Evolutionary conservation across 1,139 yeast genomes (phyloP).

Genomic region (Pichia sp.): DNA sequence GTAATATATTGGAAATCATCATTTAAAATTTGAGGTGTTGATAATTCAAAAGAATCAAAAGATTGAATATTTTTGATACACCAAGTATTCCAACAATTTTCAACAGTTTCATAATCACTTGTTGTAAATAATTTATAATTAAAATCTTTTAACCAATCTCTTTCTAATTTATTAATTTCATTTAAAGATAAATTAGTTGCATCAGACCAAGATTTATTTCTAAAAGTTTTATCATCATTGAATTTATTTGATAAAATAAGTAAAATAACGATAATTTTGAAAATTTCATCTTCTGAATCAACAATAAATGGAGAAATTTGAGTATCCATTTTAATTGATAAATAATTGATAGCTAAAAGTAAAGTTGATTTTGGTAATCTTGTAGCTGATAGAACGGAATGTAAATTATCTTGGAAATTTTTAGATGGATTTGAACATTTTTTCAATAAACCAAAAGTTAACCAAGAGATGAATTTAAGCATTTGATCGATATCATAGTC

Average conservation of each 20-base stretch:
- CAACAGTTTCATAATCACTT: slow-evolving; percentile 25
- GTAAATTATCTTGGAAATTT: slow-evolving; percentile 53
- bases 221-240: slow-evolving; percentile 93
- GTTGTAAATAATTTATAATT: slow-evolving; percentile 39
- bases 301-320: slow-evolving; percentile 24
- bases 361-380: slow-evolving; percentile 80
- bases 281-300: slow-evolving; percentile 37
- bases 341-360: slow-evolving; percentile 68
- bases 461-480: slow-evolving; percentile 54
- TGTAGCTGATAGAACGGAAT: slow-evolving; percentile 78
- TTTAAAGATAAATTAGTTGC: slow-evolving; percentile 74
- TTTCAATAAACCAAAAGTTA: slow-evolving; percentile 26
- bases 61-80: slow-evolving; percentile 22
- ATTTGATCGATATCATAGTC: slow-evolving; percentile 73
- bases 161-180: slow-evolving; percentile 60
- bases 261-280: slow-evolving; percentile 59
- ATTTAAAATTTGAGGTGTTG: neutral
- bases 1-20: neutral
- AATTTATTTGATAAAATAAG: slow-evolving; percentile 85
- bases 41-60: slow-evolving; percentile 1
- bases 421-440: slow-evolving; percentile 39
- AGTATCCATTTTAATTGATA: slow-evolving; percentile 37
- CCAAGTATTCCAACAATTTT: slow-evolving; percentile 31
- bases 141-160: slow-evolving; percentile 55
- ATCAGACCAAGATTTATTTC: slow-evolving; percentile 91